Conservation (phyloP, 2,329 filamentous ascomycete genomes). For the Fusarium sublunatum region DNA sequence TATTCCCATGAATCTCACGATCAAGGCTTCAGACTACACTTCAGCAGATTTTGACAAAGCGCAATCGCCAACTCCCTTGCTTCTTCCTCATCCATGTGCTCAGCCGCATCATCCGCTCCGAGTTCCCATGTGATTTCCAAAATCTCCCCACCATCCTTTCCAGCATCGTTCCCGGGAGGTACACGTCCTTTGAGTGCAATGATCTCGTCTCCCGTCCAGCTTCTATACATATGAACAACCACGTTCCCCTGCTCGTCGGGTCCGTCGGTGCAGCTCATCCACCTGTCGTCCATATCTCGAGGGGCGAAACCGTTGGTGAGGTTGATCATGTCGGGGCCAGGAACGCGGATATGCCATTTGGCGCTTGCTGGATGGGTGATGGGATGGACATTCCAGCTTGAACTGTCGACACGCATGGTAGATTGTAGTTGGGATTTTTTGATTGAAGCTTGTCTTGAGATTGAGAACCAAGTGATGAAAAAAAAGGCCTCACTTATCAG, state of each 20-base stretch:
- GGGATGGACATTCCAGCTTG: neutral
- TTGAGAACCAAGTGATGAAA: accelerated
- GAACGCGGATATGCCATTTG: slow-evolving; percentile 17
- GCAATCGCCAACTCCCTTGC: slow-evolving; percentile 11
- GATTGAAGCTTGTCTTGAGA: neutral
- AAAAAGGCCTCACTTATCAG: neutral
- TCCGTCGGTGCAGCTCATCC: slow-evolving; percentile 12
- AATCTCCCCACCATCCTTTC: slow-evolving; percentile 24
- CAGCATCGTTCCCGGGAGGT: neutral
- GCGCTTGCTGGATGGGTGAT: slow-evolving; percentile 11
- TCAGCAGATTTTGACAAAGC: slow-evolving; percentile 5
- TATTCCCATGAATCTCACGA: neutral
- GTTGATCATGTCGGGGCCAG: slow-evolving; percentile 26
- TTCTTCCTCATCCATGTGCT: slow-evolving; percentile 4
- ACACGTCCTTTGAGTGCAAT: slow-evolving; percentile 18
- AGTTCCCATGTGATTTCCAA: slow-evolving; percentile 17
- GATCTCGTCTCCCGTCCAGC: slow-evolving; percentile 16
- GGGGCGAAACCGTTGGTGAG: slow-evolving; percentile 22
- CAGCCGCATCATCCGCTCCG: neutral
- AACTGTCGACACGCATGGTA: neutral
- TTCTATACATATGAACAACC: slow-evolving; percentile 19
- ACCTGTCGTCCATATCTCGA: slow-evolving; percentile 28
- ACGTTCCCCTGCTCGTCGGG: slow-evolving; percentile 19
- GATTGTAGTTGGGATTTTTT: neutral
- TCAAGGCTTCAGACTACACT: slow-evolving; percentile 1